Evolutionary conservation across 169 alveolate species (phyloP).

Genomic region (Plasmodium gaboni): DNA sequence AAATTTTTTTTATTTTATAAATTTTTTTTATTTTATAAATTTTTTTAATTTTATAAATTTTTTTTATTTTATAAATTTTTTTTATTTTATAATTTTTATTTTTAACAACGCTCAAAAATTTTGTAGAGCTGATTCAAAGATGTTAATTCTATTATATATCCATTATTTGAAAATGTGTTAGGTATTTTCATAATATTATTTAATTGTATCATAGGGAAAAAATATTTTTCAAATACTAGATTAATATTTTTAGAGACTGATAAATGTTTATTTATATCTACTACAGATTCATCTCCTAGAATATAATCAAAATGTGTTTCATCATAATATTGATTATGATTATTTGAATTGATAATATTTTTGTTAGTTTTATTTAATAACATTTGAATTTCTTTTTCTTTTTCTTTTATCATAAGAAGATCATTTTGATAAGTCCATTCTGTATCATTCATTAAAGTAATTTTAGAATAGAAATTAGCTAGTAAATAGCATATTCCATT

Average conservation of each 20-base stretch:
- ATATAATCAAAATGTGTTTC: conserved; percentile 8
- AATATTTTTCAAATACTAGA: conserved; percentile 63
- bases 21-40: neutral
- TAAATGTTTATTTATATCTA: conserved; percentile 53
- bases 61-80: neutral
- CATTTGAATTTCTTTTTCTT: conserved; percentile 9
- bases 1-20: neutral
- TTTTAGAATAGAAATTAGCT: conserved; percentile 54
- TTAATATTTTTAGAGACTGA: conserved; percentile 61
- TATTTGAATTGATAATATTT: neutral
- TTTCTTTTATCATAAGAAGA: conserved; percentile 48
- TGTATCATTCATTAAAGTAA: conserved; percentile 25
- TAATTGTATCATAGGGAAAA: conserved; percentile 67
- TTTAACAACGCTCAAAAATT: conserved; percentile 75
- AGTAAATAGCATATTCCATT: conserved; percentile 65
- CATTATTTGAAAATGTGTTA: conserved; percentile 40
- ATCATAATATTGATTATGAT: neutral
- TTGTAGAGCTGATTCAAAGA: conserved; percentile 77
- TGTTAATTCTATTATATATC: conserved; percentile 76
- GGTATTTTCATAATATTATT: conserved; percentile 58
- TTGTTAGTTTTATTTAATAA: neutral
- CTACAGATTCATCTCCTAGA: conserved; percentile 59
- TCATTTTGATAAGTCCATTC: conserved; percentile 69
- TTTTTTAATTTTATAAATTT: neutral
- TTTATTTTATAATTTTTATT: neutral